phyloP scores from a whole-genome alignment of 163 green algal species.

The Chlorella variabilis region DNA sequence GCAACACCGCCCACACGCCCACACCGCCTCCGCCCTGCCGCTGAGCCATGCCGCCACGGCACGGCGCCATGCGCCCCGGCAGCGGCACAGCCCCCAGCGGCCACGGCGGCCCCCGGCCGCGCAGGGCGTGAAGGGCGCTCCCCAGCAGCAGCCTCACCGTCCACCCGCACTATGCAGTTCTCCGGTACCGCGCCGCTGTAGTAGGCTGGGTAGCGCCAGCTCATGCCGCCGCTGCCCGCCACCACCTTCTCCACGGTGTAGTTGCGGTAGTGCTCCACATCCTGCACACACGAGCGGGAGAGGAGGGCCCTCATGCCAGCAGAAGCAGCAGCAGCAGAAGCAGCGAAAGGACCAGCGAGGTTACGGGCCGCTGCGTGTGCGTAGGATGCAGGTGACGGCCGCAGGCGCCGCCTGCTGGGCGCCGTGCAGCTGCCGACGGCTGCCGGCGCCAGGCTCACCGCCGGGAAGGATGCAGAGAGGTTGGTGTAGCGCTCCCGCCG shows the following conservation, averaged over 20 bases:
- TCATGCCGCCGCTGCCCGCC: neutral
- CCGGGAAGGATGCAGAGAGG: neutral
- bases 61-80: too few relatives aligned
- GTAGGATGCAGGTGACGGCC: too few relatives aligned
- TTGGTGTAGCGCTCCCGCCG: neutral
- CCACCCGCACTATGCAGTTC: slow-evolving; percentile 2
- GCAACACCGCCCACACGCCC: too few relatives aligned
- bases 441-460: neutral
- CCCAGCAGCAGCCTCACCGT: slow-evolving; percentile 9
- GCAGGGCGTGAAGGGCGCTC: too few relatives aligned
- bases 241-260: neutral
- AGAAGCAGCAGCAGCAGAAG: neutral
- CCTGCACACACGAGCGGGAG: neutral
- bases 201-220: neutral
- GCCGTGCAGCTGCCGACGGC: neutral
- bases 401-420: too few relatives aligned
- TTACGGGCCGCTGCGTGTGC: too few relatives aligned
- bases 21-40: too few relatives aligned
- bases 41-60: too few relatives aligned
- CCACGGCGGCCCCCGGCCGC: too few relatives aligned
- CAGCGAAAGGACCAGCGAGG: too few relatives aligned
- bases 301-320: neutral
- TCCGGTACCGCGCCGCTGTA: slow-evolving; percentile 6
- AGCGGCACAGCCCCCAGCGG: too few relatives aligned
- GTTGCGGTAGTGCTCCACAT: neutral